Conservation (phyloP, 2,329 filamentous ascomycete genomes). For the Monilinia aucupariae region DNA sequence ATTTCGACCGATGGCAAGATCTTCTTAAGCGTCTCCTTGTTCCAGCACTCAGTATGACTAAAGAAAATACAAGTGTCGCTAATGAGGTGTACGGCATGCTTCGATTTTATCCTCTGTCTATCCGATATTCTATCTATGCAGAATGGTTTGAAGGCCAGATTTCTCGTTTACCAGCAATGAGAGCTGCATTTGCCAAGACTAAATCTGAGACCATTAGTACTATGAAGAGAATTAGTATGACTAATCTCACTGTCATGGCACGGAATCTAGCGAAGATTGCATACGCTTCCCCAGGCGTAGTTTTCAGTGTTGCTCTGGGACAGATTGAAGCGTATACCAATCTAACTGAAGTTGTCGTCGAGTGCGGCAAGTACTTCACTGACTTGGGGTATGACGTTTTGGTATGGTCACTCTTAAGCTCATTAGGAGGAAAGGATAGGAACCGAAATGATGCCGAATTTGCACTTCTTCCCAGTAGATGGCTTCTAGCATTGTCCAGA, state of each 20-base stretch:
- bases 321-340: slow-evolving; percentile 95
- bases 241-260: slow-evolving; percentile 81
- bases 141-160: slow-evolving; percentile 84
- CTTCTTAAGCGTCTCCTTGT: slow-evolving; percentile 79
- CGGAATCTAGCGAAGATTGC: slow-evolving; percentile 88
- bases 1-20: slow-evolving; percentile 75
- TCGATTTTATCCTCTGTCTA: slow-evolving; percentile 67
- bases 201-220: slow-evolving; percentile 75
- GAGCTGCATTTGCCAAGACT: slow-evolving; percentile 70
- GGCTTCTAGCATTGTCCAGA: slow-evolving; percentile 83
- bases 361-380: slow-evolving; percentile 91
- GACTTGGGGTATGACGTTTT: slow-evolving; percentile 88
- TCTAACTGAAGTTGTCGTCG: slow-evolving; percentile 88
- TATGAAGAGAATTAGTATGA: slow-evolving; percentile 83
- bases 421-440: slow-evolving; percentile 56
- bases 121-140: slow-evolving; percentile 82
- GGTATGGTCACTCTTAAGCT: slow-evolving; percentile 84
- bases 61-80: slow-evolving; percentile 74
- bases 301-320: slow-evolving; percentile 81
- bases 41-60: slow-evolving; percentile 80
- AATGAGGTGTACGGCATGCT: slow-evolving; percentile 84
- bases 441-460: slow-evolving; percentile 59
- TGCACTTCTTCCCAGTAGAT: slow-evolving; percentile 73
- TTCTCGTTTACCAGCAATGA: slow-evolving; percentile 72
- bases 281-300: slow-evolving; percentile 81